A percentile compares a stretch with the other conserved stretches of the same genome.
Conservation (phyloP, 1,139 yeast species). For the Hyphopichia burtonii region DNA sequence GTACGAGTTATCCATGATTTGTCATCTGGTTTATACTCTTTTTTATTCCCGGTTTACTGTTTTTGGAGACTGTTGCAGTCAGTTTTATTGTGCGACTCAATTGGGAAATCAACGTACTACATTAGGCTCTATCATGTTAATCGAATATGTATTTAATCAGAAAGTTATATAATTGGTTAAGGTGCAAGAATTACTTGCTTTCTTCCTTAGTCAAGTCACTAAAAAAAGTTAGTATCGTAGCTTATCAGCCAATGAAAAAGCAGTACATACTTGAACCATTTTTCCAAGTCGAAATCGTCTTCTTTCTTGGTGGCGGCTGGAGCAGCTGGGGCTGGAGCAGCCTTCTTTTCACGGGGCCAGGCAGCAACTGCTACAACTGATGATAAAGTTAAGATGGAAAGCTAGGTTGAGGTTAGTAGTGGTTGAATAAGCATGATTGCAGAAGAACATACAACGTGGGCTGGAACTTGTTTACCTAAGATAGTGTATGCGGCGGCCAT, state of each 20-base stretch:
- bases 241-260: no score
- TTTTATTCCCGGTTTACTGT: not conserved
- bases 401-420: constrained; percentile 19
- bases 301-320: constrained; percentile 32
- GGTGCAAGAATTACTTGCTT: constrained; percentile 21
- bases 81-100: not conserved
- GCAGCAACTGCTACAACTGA: constrained; percentile 44
- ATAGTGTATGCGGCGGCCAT: constrained; percentile 67
- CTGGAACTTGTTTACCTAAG: constrained; percentile 62
- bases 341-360: constrained; percentile 36
- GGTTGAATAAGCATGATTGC: no score
- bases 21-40: no score
- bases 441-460: constrained; percentile 66
- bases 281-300: constrained; percentile 64
- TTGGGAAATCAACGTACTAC: not conserved
- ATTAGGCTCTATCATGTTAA: no score
- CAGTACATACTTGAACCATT: constrained; percentile 52
- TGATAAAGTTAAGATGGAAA: constrained; percentile 46
- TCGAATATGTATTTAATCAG: not conserved
- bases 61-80: no score
- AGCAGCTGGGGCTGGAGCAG: constrained; percentile 26
- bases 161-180: not conserved
- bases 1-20: no score
- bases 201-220: constrained; percentile 47
- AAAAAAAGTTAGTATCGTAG: constrained; percentile 25